A percentile compares a stretch with the other conserved stretches of the same genome.
Evolutionary conservation across 352 stramenopile species (phyloP).

Genomic region (Phytopythium boreale): DNA sequence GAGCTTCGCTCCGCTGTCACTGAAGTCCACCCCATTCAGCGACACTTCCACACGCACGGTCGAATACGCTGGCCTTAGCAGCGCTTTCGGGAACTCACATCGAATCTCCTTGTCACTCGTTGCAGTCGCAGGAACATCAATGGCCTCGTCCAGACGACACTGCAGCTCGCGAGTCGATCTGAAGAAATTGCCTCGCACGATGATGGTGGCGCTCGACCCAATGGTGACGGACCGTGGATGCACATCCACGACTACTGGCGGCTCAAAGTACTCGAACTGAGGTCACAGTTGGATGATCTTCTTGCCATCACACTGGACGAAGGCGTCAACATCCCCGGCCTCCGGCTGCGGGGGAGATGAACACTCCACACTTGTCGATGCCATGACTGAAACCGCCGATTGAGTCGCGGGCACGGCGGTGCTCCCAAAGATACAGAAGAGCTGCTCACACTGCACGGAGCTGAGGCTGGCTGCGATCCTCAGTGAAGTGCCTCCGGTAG

Average conservation of each 20-base stretch:
- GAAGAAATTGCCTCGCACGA: conserved; percentile 25
- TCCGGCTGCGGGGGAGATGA: conserved; percentile 14
- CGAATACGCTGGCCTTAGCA: conserved; percentile 9
- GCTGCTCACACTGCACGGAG: conserved; percentile 13
- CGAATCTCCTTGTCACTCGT: conserved; percentile 24
- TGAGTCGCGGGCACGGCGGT: not conserved
- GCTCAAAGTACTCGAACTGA: conserved; percentile 29
- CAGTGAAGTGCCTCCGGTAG: conserved; percentile 25
- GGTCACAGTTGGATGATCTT: conserved; percentile 20
- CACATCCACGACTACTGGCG: conserved; percentile 16
- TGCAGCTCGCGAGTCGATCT: conserved; percentile 8
- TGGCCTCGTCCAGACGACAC: conserved; percentile 20
- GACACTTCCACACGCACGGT: conserved; percentile 29
- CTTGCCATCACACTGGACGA: conserved; percentile 26
- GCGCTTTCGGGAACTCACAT: conserved; percentile 19
- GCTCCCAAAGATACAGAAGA: conserved; percentile 30
- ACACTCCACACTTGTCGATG: conserved; percentile 17
- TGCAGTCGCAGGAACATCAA: conserved; percentile 8
- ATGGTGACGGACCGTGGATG: conserved; percentile 19
- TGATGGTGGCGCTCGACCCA: conserved; percentile 12
- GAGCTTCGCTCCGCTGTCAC: conserved; percentile 15
- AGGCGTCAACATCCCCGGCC: conserved; percentile 13
- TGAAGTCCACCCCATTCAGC: conserved; percentile 33
- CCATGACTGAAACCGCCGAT: not conserved
- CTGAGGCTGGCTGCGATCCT: conserved; percentile 16